Base-by-base conservation (phyloP, 495 filamentous ascomycete genomes). In the Apiosordaria backusii region DNA sequence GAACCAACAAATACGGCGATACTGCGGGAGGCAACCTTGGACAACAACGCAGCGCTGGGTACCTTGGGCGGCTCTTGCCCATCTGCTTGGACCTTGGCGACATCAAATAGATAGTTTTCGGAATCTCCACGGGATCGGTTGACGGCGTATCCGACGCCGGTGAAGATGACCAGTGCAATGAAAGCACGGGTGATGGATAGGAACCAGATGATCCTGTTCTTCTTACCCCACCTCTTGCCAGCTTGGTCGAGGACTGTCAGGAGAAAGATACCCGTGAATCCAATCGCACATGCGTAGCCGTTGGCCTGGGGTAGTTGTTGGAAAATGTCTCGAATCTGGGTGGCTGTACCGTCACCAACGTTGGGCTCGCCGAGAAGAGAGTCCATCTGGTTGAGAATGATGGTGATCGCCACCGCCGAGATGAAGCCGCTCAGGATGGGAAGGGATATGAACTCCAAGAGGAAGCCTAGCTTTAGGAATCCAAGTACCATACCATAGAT, bases 381-480 rank as follows among this genome's bases (percentile, higher is more conserved):
- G 29, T 65, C 75, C 60, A 84, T 76, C 68, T 83, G 82, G 50
- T 77, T 78, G 65, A 82, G 72, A 4, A 78, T 78, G 70, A 82
- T 84, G 21, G 77, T 82, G 66, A 84, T 76, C 45, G 81, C 82
- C 1, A 79, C 80, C 4, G 80, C 82, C 0, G 80, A 80, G 66
- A 84, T 81, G 75, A 83, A 83, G 53, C 82, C 82, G 55, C 71
- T 80, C 4, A 84, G 77, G 50, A 84, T 75, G 23, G 81, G 82
- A 7, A 81, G 74, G 1, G 82, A 83, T 66, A 84, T 78, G 66
- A 82, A 83, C 58, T 84, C 79, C 53, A 84, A 78, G 15, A 84
- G 71, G 62, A 83, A 84, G 18, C 82, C 82, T 21, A 84, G 80
- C 40, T 80, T 78, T n/a, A 83, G 72, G 25, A 84, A 71, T 1